Percentiles rank a stretch among this genome's conserved stretches.
phyloP scores from a whole-genome alignment of 2,329 filamentous ascomycete genomes.

The Aspergillus udagawae region DNA sequence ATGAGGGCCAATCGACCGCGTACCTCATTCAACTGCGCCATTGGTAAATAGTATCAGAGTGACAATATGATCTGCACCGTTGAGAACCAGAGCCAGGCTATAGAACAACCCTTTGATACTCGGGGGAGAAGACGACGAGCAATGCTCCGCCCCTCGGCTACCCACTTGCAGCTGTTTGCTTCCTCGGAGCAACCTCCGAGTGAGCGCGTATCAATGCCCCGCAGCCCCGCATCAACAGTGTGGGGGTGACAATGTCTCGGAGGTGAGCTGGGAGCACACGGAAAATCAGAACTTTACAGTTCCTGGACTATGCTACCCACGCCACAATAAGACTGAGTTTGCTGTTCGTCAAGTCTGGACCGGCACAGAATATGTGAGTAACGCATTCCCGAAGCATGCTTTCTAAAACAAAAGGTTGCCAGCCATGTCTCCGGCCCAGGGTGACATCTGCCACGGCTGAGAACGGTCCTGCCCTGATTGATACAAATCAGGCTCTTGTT shows the following conservation, averaged over 20 bases:
- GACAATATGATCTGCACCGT: background rate
- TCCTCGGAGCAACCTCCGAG: slow-evolving; percentile 23
- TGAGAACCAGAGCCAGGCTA: background rate
- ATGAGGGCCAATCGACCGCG: slow-evolving; percentile 54
- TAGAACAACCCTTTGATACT: background rate
- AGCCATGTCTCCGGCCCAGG: slow-evolving; percentile 41
- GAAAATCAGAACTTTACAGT: background rate
- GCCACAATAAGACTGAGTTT: background rate
- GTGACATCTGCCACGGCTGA: slow-evolving; percentile 35
- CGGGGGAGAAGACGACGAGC: background rate
- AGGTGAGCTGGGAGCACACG: background rate
- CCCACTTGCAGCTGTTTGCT: slow-evolving; percentile 4
- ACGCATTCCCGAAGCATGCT: background rate
- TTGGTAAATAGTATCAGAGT: background rate
- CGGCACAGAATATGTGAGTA: too few relatives aligned
- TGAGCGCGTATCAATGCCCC: slow-evolving; percentile 15
- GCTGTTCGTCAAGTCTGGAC: too few relatives aligned
- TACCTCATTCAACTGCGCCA: slow-evolving; percentile 42
- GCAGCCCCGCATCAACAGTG: slow-evolving; percentile 19
- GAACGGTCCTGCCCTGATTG: slow-evolving; percentile 27
- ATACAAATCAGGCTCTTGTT: slow-evolving; percentile 31
- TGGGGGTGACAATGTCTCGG: background rate
- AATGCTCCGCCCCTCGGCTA: background rate
- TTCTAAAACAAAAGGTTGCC: slow-evolving; percentile 32
- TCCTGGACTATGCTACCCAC: background rate